These are phyloP conservation scores for Trametes coccinea DNA, from an alignment of 768 basidiomycete genomes.

Conservation along the genomic window DNA sequence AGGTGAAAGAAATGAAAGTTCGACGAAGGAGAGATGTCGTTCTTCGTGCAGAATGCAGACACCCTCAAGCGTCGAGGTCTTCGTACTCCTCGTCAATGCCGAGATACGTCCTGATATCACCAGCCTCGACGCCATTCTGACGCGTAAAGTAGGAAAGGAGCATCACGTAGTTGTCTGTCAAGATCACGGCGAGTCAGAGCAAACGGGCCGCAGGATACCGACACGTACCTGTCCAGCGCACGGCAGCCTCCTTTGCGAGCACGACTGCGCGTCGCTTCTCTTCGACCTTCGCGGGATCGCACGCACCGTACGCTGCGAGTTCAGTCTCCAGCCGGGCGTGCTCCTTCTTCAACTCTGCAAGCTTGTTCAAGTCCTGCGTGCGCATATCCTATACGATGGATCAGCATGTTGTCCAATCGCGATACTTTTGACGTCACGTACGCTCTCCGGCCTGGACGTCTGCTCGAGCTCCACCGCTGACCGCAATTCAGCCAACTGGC, in stretches of 20 bases:
- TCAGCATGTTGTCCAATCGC: too few species aligned
- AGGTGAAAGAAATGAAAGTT: neutral
- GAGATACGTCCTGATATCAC: conserved; percentile 67
- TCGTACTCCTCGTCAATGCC: conserved; percentile 76
- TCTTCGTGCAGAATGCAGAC: neutral
- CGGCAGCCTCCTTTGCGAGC: conserved; percentile 79
- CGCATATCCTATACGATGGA: conserved; percentile 53
- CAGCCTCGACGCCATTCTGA: conserved; percentile 55
- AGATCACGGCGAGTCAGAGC: neutral
- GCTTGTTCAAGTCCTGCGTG: conserved; percentile 48
- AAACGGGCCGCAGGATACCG: too few species aligned
- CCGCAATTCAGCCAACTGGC: conserved; percentile 53
- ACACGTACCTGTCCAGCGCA: conserved; percentile 87
- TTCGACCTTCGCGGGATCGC: conserved; percentile 81
- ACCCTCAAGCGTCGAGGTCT: conserved; percentile 44
- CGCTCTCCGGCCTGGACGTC: conserved; percentile 57
- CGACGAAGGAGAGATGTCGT: neutral
- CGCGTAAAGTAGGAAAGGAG: conserved; percentile 66
- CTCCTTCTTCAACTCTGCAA: conserved; percentile 50
- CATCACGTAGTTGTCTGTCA: conserved; percentile 68
- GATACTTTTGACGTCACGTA: too few species aligned
- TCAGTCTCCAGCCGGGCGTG: conserved; percentile 61
- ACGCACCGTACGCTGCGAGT: conserved; percentile 75
- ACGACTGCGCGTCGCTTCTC: conserved; percentile 70
- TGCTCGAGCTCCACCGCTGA: conserved; percentile 51